phyloP scores from a whole-genome alignment of 1,284 basidiomycete species.

The Fistulinella staudtii region DNA sequence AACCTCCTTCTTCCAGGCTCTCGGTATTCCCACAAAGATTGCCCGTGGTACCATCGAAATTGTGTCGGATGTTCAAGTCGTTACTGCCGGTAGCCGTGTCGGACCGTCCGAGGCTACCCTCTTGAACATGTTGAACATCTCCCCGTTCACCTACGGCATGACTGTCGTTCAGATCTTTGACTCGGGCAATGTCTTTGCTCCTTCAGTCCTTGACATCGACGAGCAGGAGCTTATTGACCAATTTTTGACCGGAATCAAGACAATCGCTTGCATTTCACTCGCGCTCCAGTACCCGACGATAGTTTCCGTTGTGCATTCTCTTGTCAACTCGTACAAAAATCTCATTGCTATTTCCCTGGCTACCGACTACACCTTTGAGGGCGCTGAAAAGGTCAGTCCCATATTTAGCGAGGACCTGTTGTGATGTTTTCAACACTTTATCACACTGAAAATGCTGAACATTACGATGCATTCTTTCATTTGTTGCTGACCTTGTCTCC shows the following conservation, averaged over 20 bases:
- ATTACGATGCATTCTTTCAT: constrained; percentile 41
- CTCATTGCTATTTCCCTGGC: constrained; percentile 85
- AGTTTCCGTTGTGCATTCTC: constrained; percentile 88
- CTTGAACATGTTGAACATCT: constrained; percentile 99
- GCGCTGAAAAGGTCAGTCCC: constrained; percentile 78
- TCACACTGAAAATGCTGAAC: constrained; percentile 84
- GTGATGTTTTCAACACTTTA: constrained; percentile 42
- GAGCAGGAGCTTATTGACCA: constrained; percentile 88
- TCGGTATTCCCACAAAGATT: constrained; percentile 99
- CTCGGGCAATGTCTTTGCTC: constrained; percentile 86
- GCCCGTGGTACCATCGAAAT: constrained; percentile 99
- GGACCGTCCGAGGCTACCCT: constrained; percentile 96
- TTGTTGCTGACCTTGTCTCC: constrained; percentile 20
- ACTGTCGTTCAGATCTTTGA: constrained; percentile 93
- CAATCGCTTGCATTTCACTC: constrained; percentile 93
- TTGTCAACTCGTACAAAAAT: constrained; percentile 99
- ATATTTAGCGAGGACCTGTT: not conserved
- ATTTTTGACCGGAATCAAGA: constrained; percentile 92
- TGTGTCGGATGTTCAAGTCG: constrained; percentile 95
- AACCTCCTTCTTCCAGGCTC: constrained; percentile 99
- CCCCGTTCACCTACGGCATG: constrained; percentile 99
- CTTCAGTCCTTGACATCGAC: constrained; percentile 90
- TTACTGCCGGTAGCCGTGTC: constrained; percentile 88
- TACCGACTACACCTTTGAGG: constrained; percentile 96
- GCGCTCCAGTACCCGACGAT: constrained; percentile 96